phyloP scores from a whole-genome alignment of 2,329 filamentous ascomycete genomes.

The Hypocrella siamensis region DNA sequence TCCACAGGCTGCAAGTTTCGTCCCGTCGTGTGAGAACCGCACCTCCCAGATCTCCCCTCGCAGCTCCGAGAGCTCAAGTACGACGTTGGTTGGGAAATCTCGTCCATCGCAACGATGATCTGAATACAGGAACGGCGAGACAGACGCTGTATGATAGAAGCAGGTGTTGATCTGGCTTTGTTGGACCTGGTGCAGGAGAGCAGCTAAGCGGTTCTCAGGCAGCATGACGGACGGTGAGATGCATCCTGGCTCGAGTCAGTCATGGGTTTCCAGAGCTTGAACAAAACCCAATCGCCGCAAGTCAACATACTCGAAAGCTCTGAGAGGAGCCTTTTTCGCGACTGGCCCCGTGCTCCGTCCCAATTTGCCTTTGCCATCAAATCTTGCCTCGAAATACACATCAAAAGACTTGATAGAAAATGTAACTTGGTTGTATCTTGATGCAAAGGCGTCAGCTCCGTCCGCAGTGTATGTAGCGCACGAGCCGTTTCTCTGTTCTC shows the following conservation, averaged over 20 bases:
- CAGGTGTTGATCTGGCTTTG: slow-evolving; percentile 69
- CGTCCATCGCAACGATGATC: slow-evolving; percentile 72
- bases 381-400: slow-evolving; percentile 69
- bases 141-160: slow-evolving; percentile 71
- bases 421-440: slow-evolving; percentile 66
- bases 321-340: slow-evolving; percentile 59
- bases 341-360: slow-evolving; percentile 67
- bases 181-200: slow-evolving; percentile 71
- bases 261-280: not conserved
- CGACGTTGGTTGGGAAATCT: slow-evolving; percentile 61
- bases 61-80: slow-evolving; percentile 57
- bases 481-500: slow-evolving; percentile 57
- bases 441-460: slow-evolving; percentile 74
- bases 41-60: slow-evolving; percentile 82
- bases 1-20: slow-evolving; percentile 67
- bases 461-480: slow-evolving; percentile 70
- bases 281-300: not conserved
- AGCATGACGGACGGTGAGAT: slow-evolving; percentile 97
- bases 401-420: slow-evolving; percentile 74
- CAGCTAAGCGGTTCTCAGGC: slow-evolving; percentile 73
- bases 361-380: slow-evolving; percentile 63
- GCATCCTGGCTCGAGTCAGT: slow-evolving; percentile 38
- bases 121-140: slow-evolving; percentile 70
- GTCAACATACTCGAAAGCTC: slow-evolving; percentile 60
- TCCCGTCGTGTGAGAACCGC: slow-evolving; percentile 77